A percentile compares a stretch with the other conserved stretches of the same genome.
Conservation (phyloP, 2,329 filamentous ascomycete species). For the Albifimbria verrucaria region DNA sequence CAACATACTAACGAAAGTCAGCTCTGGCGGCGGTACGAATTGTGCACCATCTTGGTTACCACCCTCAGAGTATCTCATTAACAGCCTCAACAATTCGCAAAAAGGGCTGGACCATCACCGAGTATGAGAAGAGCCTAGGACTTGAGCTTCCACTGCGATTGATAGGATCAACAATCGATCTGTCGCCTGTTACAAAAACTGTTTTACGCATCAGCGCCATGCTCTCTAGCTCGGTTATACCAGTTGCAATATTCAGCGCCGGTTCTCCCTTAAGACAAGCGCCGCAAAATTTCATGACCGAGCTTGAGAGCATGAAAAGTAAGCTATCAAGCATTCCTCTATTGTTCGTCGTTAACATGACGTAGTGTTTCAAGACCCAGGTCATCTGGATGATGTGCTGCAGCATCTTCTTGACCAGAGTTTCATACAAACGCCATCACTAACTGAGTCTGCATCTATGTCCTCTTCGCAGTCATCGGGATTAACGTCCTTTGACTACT, state of each 20-base stretch:
- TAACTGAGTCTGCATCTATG: conserved; percentile 7
- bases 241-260: conserved; percentile 14
- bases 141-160: conserved; percentile 8
- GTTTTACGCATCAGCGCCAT: conserved; percentile 20
- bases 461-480: conserved; percentile 13
- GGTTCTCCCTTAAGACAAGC: conserved; percentile 7
- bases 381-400: conserved; percentile 16
- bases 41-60: conserved; percentile 14
- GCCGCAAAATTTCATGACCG: conserved; percentile 10
- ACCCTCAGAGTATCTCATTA: conserved; percentile 16
- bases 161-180: conserved; percentile 17
- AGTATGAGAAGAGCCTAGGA: conserved; percentile 12
- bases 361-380: conserved; percentile 14
- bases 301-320: conserved; percentile 14
- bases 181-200: conserved; percentile 17
- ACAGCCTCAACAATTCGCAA: conserved; percentile 17
- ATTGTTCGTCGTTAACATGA: not conserved
- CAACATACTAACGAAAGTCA: conserved; percentile 4
- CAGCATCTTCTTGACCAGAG: conserved; percentile 21
- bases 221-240: conserved; percentile 18
- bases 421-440: conserved; percentile 17
- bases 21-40: conserved; percentile 13
- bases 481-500: conserved; percentile 14
- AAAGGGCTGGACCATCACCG: conserved; percentile 11
- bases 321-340: not conserved